Evolutionary conservation across 2,329 filamentous ascomycete species (phyloP), one percentile per base, ranked within the genome.

Genomic region (Colletotrichum graminicola): DNA sequence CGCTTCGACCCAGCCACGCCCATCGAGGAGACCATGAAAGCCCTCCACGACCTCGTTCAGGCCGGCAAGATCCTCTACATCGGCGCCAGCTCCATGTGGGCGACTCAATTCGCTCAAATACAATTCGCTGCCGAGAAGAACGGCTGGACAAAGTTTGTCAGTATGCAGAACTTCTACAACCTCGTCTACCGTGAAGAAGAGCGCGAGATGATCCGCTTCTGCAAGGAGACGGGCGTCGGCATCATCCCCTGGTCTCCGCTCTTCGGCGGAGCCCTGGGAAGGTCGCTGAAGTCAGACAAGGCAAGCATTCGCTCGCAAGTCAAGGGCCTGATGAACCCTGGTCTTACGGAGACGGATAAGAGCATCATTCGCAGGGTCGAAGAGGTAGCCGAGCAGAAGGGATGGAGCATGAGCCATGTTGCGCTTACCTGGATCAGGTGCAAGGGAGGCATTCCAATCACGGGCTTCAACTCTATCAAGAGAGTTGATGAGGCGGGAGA

Each of bases 1-100:
- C 84, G 89, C 2, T 82, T 90, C 23, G 89, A 91, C 75, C 81
- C 82, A 1, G 81, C 83, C 81, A 34, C 87, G 84, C 18, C 82
- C 84, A 61, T 83, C 82, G 6, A 90, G 73, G 89, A 91, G 78
- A 90, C 89, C 26, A 91, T 91, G 89, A 83, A 84, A 71, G 87
- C 87, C 5, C 78, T 90, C n/a, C 85, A 91, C 67, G 88, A 91
- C 62, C 82, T 91, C 0, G 83, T 91, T 0, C 80, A 85, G 62
- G 85, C 81, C 34, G 89, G 89, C 3, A 88, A 87, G 77, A 87
- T 89, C 14, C 80, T 77, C 76, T 74, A 74, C 39, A 73, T 74
- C 12, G 71, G 71, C 41, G 73, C 70, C 11, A 73, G 71, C 52
- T 64, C 62, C 59, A 74, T 73, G 71, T 72, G 66, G 51, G 60